phyloP scores from a whole-genome alignment of 2,329 filamentous ascomycete genomes.

The Fusarium sterilihyphosum region DNA sequence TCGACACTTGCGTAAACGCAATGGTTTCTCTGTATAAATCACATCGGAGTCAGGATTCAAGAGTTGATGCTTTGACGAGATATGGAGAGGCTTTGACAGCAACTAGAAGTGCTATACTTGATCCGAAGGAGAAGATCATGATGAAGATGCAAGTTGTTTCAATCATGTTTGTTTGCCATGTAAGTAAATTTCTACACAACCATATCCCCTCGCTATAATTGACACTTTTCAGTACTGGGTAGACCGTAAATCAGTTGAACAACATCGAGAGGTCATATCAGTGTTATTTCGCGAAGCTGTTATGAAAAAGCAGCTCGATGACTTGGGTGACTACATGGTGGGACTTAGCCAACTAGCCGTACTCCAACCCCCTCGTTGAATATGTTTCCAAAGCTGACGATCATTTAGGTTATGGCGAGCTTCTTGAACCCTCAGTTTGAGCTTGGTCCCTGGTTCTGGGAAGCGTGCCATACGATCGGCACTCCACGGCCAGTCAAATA shows the following conservation, averaged over 20 bases:
- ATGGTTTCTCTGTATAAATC: slow-evolving; percentile 30
- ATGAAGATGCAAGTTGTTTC: slow-evolving; percentile 31
- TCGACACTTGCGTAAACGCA: slow-evolving; percentile 31
- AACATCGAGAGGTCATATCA: slow-evolving; percentile 28
- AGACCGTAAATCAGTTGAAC: slow-evolving; percentile 17
- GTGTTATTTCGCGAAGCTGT: slow-evolving; percentile 30
- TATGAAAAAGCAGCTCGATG: neutral
- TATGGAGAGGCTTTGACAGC: slow-evolving; percentile 30
- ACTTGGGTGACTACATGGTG: slow-evolving; percentile 26
- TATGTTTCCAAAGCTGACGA: neutral
- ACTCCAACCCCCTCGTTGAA: neutral
- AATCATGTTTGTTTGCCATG: slow-evolving; percentile 34
- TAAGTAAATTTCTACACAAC: neutral
- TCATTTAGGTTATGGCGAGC: slow-evolving; percentile 18
- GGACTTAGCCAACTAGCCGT: slow-evolving; percentile 35
- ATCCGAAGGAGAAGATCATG: slow-evolving; percentile 6
- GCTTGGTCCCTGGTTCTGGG: slow-evolving; percentile 38
- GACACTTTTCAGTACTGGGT: slow-evolving; percentile 17
- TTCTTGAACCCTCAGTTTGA: slow-evolving; percentile 29
- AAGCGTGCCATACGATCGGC: slow-evolving; percentile 15
- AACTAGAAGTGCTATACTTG: slow-evolving; percentile 6
- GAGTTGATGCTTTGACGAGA: slow-evolving; percentile 11
- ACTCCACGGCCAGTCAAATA: slow-evolving; percentile 24
- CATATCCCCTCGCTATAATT: fast-evolving
- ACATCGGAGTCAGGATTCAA: neutral